A percentile compares a stretch with the other conserved stretches of the same genome.
These are phyloP conservation scores for Hamigera avellanea DNA, from an alignment of 495 filamentous ascomycete species.

Conservation along the genomic window DNA sequence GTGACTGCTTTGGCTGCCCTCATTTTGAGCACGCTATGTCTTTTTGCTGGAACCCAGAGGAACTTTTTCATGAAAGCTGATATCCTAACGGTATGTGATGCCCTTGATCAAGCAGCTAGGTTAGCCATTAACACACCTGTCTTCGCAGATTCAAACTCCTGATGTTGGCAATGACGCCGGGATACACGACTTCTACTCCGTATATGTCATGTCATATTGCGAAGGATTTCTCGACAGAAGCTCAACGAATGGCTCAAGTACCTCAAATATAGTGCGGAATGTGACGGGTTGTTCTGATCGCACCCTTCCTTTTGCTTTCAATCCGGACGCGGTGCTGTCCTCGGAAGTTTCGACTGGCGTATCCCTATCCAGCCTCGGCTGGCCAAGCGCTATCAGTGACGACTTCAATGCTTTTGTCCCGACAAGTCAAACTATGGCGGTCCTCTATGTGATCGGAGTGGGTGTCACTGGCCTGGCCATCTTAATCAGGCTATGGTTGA, in stretches of 20 bases:
- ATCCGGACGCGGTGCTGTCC: constrained; percentile 45
- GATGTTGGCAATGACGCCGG: constrained; percentile 39
- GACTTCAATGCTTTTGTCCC: constrained; percentile 41
- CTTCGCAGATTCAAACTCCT: constrained; percentile 21
- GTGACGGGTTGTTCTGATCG: constrained; percentile 50
- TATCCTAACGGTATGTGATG: constrained; percentile 49
- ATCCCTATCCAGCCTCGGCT: constrained; percentile 43
- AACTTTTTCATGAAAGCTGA: constrained; percentile 51
- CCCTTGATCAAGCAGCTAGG: too few species aligned
- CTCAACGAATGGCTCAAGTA: constrained; percentile 11
- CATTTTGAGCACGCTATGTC: constrained; percentile 53
- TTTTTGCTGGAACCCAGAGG: constrained; percentile 56
- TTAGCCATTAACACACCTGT: too few species aligned
- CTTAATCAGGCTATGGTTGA: constrained; percentile 19
- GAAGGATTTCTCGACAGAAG: constrained; percentile 45
- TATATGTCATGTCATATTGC: constrained; percentile 62
- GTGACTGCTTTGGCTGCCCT: constrained; percentile 44
- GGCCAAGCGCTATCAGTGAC: constrained; percentile 50
- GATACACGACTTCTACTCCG: constrained; percentile 62
- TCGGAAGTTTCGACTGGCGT: constrained; percentile 40
- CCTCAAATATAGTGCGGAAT: constrained; percentile 33
- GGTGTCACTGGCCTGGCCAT: constrained; percentile 45
- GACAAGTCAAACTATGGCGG: constrained; percentile 42
- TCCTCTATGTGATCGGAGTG: constrained; percentile 54
- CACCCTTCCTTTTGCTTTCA: constrained; percentile 42